A percentile compares a stretch with the other conserved stretches of the same genome.
Evolutionary conservation across 306 rosid species (phyloP).

Genomic region (Malus sieversii): DNA sequence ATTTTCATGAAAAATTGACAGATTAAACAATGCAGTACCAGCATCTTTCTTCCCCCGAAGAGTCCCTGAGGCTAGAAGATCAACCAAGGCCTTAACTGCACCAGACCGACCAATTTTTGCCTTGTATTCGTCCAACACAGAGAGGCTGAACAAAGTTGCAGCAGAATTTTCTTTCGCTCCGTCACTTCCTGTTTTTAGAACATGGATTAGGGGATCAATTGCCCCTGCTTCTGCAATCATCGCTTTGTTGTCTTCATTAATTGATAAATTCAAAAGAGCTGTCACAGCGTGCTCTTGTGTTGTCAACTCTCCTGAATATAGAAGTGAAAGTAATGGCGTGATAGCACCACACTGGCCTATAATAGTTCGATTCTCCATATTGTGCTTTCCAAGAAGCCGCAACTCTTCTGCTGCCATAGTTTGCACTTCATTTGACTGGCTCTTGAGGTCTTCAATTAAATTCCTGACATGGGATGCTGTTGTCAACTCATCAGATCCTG

Average conservation of each 20-base stretch:
- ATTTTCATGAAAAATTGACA: slow-evolving; percentile 86
- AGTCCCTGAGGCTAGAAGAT: slow-evolving; percentile 75
- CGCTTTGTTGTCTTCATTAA: slow-evolving; percentile 60
- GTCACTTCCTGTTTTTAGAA: slow-evolving; percentile 65
- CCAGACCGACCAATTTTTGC: slow-evolving; percentile 82
- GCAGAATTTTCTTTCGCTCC: slow-evolving; percentile 93
- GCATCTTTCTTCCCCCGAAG: slow-evolving; percentile 94
- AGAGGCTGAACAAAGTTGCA: slow-evolving; percentile 81
- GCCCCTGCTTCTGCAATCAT: slow-evolving; percentile 79
- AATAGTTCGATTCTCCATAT: slow-evolving; percentile 64
- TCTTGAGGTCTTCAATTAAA: slow-evolving; percentile 65
- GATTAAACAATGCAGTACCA: slow-evolving; percentile 83
- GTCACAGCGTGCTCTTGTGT: slow-evolving; percentile 95
- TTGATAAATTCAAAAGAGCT: slow-evolving; percentile 80
- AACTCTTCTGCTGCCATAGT: slow-evolving; percentile 76
- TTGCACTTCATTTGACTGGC: slow-evolving; percentile 51
- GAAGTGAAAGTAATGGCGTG: slow-evolving; percentile 49
- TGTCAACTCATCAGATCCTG: slow-evolving; percentile 38
- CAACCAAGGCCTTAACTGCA: slow-evolving; percentile 80
- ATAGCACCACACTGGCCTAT: slow-evolving; percentile 68
- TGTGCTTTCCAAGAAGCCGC: slow-evolving; percentile 74
- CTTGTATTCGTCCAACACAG: slow-evolving; percentile 71
- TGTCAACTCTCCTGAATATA: slow-evolving; percentile 51
- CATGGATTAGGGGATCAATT: slow-evolving; percentile 76
- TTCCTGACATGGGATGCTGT: slow-evolving; percentile 49